Evolutionary conservation across 768 basidiomycete genomes (phyloP).

Genomic region (Pisolithus orientalis): DNA sequence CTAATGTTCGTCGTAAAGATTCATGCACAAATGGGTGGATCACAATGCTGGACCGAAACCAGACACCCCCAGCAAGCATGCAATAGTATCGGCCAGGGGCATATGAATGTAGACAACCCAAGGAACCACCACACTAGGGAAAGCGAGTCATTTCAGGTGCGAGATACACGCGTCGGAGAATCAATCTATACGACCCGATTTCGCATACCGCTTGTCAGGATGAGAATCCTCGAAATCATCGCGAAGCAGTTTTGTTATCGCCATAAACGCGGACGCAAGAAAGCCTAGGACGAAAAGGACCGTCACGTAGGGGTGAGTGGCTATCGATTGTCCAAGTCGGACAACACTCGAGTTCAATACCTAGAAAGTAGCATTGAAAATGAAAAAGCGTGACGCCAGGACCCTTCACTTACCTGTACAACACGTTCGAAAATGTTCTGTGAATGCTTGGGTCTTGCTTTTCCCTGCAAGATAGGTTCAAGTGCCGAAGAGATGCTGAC

Average conservation of each 20-base stretch:
- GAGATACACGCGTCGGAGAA: too few species aligned
- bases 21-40: too few species aligned
- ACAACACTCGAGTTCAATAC: constrained; percentile 11
- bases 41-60: too few species aligned
- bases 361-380: constrained; percentile 7
- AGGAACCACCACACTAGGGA: too few species aligned
- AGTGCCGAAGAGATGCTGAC: constrained; percentile 62
- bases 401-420: constrained; percentile 46
- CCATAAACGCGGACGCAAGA: constrained; percentile 4
- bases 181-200: constrained; percentile 21
- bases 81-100: too few species aligned
- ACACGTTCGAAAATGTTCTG: constrained; percentile 65
- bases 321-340: constrained; percentile 6
- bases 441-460: constrained; percentile 51
- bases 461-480: constrained; percentile 53
- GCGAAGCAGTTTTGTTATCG: constrained; percentile 8
- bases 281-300: constrained; percentile 5
- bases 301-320: constrained; percentile 16
- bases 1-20: too few species aligned
- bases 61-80: too few species aligned
- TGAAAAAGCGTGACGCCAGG: background rate
- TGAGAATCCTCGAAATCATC: constrained; percentile 13
- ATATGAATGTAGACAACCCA: too few species aligned
- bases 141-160: too few species aligned
- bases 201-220: constrained; percentile 12